Evolutionary conservation across 768 basidiomycete genomes (phyloP).

Genomic region (Cystobasidium tubakii): DNA sequence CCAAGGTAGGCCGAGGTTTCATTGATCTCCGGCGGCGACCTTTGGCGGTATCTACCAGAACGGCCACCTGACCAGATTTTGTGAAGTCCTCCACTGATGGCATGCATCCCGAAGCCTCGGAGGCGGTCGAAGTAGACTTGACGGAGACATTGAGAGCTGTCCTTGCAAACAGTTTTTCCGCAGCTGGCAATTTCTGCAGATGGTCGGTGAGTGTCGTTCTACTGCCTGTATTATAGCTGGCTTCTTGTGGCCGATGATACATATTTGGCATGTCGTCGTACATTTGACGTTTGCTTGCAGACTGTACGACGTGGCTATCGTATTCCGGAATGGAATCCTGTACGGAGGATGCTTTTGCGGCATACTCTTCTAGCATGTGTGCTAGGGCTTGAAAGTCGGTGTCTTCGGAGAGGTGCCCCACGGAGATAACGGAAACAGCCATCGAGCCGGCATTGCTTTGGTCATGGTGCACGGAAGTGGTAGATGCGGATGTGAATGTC

Average conservation of each 20-base stretch:
- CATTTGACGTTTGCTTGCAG: too few relatives aligned
- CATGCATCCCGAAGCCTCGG: too few relatives aligned
- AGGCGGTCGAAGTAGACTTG: too few relatives aligned
- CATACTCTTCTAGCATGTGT: background rate
- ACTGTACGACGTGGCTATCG: too few relatives aligned
- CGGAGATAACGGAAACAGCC: background rate
- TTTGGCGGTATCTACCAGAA: background rate
- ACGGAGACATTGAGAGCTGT: background rate
- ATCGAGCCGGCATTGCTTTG: background rate
- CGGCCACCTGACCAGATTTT: background rate
- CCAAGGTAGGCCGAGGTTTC: background rate
- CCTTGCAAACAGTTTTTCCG: background rate
- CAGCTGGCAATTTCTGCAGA: background rate
- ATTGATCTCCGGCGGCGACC: background rate
- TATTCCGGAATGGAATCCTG: background rate
- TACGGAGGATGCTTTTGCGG: background rate
- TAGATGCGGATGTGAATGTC: background rate
- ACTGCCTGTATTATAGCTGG: background rate
- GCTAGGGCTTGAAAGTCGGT: background rate
- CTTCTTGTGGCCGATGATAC: background rate
- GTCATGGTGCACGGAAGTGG: background rate
- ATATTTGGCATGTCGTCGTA: background rate
- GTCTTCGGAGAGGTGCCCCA: background rate
- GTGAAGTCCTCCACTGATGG: background rate
- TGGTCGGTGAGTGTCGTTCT: background rate